Conservation (phyloP, 2,329 filamentous ascomycete genomes). For the Bimuria novae-zelandiae region DNA sequence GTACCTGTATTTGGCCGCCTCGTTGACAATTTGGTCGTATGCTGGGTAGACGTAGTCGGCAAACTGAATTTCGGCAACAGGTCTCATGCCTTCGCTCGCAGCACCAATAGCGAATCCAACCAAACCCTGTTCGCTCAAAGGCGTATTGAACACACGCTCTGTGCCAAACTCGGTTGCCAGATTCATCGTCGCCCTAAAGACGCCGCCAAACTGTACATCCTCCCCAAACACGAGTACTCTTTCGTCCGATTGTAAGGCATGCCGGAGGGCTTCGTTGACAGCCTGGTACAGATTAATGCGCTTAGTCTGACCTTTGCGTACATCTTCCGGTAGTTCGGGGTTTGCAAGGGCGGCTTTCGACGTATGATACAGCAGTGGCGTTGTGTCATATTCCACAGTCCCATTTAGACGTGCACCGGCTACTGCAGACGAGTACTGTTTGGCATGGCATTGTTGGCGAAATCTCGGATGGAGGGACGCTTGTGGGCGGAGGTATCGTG, state of each 20-base stretch:
- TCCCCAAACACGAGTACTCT: constrained; percentile 91
- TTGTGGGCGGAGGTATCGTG: constrained; percentile 36
- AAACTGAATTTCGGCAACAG: constrained; percentile 94
- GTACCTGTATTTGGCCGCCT: constrained; percentile 87
- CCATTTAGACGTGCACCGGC: constrained; percentile 72
- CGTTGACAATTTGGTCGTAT: constrained; percentile 92
- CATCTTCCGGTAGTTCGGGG: constrained; percentile 69
- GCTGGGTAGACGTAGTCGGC: constrained; percentile 93
- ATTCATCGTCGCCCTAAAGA: constrained; percentile 93
- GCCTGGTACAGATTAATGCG: constrained; percentile 94
- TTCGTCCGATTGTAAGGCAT: constrained; percentile 81
- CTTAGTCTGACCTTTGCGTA: constrained; percentile 72
- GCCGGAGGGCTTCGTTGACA: constrained; percentile 86
- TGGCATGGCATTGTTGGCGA: constrained; percentile 24
- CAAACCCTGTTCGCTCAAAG: constrained; percentile 91
- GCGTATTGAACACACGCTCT: constrained; percentile 94
- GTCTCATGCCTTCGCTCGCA: constrained; percentile 88
- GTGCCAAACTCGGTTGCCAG: constrained; percentile 84
- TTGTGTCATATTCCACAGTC: constrained; percentile 84
- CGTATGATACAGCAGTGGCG: constrained; percentile 78
- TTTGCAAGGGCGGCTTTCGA: constrained; percentile 72
- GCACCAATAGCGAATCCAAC: constrained; percentile 90
- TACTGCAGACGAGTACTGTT: constrained; percentile 55
- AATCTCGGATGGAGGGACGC: constrained; percentile 29
- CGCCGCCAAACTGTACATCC: constrained; percentile 95